Evolutionary conservation across 1,139 yeast species (phyloP).

Genomic region (Starmera stellimalicola): DNA sequence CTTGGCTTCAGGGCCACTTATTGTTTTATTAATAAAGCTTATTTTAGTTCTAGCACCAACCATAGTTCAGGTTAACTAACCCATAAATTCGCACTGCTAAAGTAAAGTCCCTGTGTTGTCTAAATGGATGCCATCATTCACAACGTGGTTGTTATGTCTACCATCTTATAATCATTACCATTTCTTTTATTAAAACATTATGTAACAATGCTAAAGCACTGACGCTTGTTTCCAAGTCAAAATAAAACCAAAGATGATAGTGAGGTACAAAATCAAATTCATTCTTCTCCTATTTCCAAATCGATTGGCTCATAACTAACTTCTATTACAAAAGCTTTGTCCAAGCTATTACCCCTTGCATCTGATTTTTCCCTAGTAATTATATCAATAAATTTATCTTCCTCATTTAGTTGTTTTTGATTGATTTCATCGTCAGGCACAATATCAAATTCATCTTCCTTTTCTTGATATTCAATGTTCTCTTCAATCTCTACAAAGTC

Average conservation of each 20-base stretch:
- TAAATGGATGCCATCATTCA: no score
- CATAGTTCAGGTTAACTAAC: no score
- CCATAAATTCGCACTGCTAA: no score
- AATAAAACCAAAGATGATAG: background rate
- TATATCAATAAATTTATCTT: conserved; percentile 63
- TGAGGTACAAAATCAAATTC: background rate
- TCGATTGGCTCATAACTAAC: conserved; percentile 8
- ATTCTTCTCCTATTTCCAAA: conserved; percentile 1
- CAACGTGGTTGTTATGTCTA: no score
- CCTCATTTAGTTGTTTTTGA: conserved; percentile 55
- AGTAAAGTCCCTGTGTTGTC: no score
- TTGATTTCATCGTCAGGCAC: conserved; percentile 53
- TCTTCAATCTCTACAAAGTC: conserved; percentile 94
- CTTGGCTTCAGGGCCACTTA: no score
- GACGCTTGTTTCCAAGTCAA: no score
- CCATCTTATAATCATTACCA: no score
- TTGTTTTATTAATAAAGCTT: no score
- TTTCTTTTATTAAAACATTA: no score
- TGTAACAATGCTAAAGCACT: no score
- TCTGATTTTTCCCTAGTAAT: conserved; percentile 50
- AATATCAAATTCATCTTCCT: conserved; percentile 88
- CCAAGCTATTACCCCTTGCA: conserved; percentile 45
- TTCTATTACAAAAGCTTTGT: conserved; percentile 9
- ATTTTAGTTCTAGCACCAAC: no score
- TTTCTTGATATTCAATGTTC: conserved; percentile 78